Percentiles rank a stretch among this genome's conserved stretches.
Evolutionary conservation across 345 rosid genomes (phyloP).

Genomic region (Lumnitzera littorea): DNA sequence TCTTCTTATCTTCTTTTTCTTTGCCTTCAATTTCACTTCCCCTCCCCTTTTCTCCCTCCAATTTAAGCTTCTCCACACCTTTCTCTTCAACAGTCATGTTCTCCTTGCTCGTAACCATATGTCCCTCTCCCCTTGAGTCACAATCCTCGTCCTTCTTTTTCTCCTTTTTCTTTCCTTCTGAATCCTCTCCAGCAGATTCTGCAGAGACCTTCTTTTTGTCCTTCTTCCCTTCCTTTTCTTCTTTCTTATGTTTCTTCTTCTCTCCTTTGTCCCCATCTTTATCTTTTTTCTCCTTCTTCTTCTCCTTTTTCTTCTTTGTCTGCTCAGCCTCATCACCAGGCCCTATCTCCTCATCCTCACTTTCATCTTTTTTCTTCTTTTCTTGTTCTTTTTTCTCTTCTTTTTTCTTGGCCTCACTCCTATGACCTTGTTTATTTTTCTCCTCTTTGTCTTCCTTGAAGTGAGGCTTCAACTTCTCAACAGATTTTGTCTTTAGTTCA

Average conservation of each 20-base stretch:
- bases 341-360: not conserved
- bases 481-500: conserved; percentile 50
- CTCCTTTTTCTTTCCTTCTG: conserved; percentile 2
- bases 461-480: conserved; percentile 41
- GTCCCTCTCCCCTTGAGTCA: conserved; percentile 6
- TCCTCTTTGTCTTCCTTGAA: conserved; percentile 14
- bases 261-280: conserved; percentile 2
- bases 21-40: not conserved
- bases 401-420: not conserved
- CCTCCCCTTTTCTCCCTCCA: conserved; percentile 1
- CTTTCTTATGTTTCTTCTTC: conserved; percentile 13
- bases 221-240: conserved; percentile 1
- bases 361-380: conserved; percentile 6
- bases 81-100: not conserved
- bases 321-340: not conserved
- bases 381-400: conserved; percentile 5
- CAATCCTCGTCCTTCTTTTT: conserved; percentile 3
- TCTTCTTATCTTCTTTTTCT: not conserved
- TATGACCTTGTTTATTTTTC: conserved; percentile 5
- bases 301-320: not conserved
- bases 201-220: not conserved
- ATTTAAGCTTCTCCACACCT: conserved; percentile 1
- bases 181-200: conserved; percentile 5
- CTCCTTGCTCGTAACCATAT: too few relatives aligned
- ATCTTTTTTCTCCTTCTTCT: conserved; percentile 4